These are phyloP conservation scores for Polyporus tsugae DNA, from an alignment of 1,284 basidiomycete genomes.

Conservation along the genomic window DNA sequence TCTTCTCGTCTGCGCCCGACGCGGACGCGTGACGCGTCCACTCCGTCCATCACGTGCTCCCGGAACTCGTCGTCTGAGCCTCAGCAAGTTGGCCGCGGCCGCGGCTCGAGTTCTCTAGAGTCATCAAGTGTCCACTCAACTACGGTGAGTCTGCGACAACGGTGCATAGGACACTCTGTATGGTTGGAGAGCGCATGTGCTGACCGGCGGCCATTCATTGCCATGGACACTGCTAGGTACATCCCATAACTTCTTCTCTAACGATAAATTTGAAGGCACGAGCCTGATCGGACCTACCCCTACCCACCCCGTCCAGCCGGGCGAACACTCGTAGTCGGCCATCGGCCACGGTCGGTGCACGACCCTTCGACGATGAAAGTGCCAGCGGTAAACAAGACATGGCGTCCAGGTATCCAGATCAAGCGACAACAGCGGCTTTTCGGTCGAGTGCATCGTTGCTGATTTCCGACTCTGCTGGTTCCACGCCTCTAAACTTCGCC, in stretches of 20 bases:
- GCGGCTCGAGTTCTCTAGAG: neutral
- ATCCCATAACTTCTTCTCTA: neutral
- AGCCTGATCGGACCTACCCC: neutral
- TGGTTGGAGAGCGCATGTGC: neutral
- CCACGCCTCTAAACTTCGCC: neutral
- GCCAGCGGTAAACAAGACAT: neutral
- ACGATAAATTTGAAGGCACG: neutral
- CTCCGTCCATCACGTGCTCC: slow-evolving; percentile 26
- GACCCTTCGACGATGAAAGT: neutral
- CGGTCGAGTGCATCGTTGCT: slow-evolving; percentile 6
- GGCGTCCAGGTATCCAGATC: neutral
- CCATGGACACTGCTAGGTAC: neutral
- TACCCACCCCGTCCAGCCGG: too few species aligned
- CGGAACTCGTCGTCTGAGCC: neutral
- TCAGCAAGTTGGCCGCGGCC: neutral
- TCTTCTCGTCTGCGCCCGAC: slow-evolving; percentile 21
- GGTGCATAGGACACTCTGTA: neutral
- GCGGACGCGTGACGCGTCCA: slow-evolving; percentile 20
- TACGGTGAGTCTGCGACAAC: neutral
- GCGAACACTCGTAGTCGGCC: neutral
- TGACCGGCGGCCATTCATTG: neutral
- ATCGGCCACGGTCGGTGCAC: neutral
- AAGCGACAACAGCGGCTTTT: neutral
- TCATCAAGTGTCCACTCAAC: neutral
- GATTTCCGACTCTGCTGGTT: neutral